Evolutionary conservation across 148 eudicot genomes (phyloP).

Genomic region (Rhododendron simsii): DNA sequence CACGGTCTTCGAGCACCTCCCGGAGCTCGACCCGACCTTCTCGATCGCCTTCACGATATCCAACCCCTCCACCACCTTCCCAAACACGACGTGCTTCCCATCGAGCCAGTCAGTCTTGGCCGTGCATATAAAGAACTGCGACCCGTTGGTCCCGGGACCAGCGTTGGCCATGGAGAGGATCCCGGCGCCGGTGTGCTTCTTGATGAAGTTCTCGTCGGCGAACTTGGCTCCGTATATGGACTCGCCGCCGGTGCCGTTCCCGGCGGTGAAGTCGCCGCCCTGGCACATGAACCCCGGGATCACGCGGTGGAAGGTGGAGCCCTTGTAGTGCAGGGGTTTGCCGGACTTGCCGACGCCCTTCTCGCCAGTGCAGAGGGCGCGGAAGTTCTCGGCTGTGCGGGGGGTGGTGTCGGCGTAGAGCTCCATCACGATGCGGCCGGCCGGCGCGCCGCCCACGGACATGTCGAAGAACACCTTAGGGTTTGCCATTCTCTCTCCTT

Average conservation of each 20-base stretch:
- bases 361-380: slow-evolving; percentile 51
- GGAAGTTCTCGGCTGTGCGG: slow-evolving; percentile 39
- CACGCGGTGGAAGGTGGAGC: slow-evolving; percentile 54
- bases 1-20: slow-evolving; percentile 39
- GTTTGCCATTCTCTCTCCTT: slow-evolving; percentile 16
- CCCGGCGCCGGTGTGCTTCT: slow-evolving; percentile 65
- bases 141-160: slow-evolving; percentile 64
- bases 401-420: slow-evolving; percentile 46
- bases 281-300: slow-evolving; percentile 63
- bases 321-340: slow-evolving; percentile 54
- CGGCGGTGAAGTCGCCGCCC: slow-evolving; percentile 56
- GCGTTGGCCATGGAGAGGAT: slow-evolving; percentile 76
- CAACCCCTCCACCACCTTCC: slow-evolving; percentile 56
- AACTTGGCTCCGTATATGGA: slow-evolving; percentile 48
- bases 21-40: slow-evolving; percentile 45
- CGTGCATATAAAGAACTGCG: slow-evolving; percentile 78
- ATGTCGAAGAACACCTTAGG: slow-evolving; percentile 51
- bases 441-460: slow-evolving; percentile 39
- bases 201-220: slow-evolving; percentile 49
- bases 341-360: slow-evolving; percentile 41
- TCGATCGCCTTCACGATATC: slow-evolving; percentile 54
- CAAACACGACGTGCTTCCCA: slow-evolving; percentile 77
- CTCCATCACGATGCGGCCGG: slow-evolving; percentile 51
- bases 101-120: slow-evolving; percentile 66
- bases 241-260: slow-evolving; percentile 60